A percentile compares a stretch with the other conserved stretches of the same genome.
These are phyloP conservation scores for Termitomyces sp. DNA, from an alignment of 768 basidiomycete species.

Conservation along the genomic window DNA sequence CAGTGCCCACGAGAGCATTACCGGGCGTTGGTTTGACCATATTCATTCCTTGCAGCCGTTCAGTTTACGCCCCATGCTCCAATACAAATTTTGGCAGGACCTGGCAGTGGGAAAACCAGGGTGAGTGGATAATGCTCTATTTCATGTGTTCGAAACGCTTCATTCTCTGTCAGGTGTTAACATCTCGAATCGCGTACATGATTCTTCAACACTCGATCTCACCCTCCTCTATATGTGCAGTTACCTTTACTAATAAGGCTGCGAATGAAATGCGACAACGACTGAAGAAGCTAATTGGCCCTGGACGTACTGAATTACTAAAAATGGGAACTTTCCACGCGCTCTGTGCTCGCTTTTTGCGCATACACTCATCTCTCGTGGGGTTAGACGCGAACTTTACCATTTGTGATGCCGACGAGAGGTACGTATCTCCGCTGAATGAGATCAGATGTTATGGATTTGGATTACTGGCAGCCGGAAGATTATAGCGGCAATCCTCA, in stretches of 20 bases:
- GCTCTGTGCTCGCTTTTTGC: slow-evolving; percentile 67
- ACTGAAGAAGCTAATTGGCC: slow-evolving; percentile 64
- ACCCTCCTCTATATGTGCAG: slow-evolving; percentile 66
- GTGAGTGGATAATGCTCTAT: slow-evolving; percentile 20
- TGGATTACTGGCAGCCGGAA: slow-evolving; percentile 51
- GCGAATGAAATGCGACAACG: slow-evolving; percentile 83
- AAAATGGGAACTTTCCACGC: slow-evolving; percentile 80
- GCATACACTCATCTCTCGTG: slow-evolving; percentile 57
- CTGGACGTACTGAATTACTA: slow-evolving; percentile 47
- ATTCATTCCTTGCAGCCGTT: slow-evolving; percentile 46
- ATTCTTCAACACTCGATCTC: slow-evolving; percentile 49
- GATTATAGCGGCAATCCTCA: slow-evolving; percentile 56
- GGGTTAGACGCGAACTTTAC: slow-evolving; percentile 73
- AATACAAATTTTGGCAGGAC: slow-evolving; percentile 81
- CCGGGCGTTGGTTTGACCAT: background rate
- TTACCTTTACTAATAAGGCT: slow-evolving; percentile 90
- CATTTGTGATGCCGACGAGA: slow-evolving; percentile 79
- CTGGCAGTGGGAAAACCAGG: slow-evolving; percentile 72
- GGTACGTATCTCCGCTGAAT: slow-evolving; percentile 36
- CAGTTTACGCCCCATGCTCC: slow-evolving; percentile 57
- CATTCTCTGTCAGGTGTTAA: slow-evolving; percentile 45
- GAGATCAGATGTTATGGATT: background rate
- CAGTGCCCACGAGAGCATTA: slow-evolving; percentile 16
- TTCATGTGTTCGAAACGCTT: background rate
- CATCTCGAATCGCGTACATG: slow-evolving; percentile 65